Evolutionary conservation across 2,329 filamentous ascomycete genomes (phyloP), one percentile per base, ranked within the genome.

Genomic region (Scolecobasidium constrictum): DNA sequence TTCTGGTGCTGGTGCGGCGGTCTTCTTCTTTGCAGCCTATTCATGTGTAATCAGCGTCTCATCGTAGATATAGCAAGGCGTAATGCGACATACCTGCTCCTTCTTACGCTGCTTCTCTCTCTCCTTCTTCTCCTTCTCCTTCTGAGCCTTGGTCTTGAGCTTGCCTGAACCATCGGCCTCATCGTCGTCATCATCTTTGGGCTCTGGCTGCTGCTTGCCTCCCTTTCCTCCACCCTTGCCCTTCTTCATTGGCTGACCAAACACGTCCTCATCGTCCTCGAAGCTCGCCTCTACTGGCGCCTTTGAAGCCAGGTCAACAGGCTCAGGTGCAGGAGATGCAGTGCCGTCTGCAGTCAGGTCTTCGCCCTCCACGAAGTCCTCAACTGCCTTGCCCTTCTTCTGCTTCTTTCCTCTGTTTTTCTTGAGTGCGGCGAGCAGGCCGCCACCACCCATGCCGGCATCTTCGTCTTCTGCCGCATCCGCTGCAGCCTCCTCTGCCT

Each of bases 81-180:
- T n/a, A 26, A 23, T 43, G 7, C 5, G 31, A 58, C 69, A 45
- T 62, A 92, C 86, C 77, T 96, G 83, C 65, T 98, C 92, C 78
- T 88, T 98, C 71, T 98, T 98, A 52, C 88, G 76, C 68, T 92
- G 85, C 78, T 98, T 98, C 71, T 98, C 92, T 48, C 86, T 80
- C 69, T 98, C 92, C 69, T 95, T 98, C 75, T 90, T 96, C 57
- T 90, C 73, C 66, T 86, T 94, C 63, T 98, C 92, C 70, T 98
- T 98, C 69, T 98, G 88, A 46, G 93, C 92, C 76, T 96, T 98
- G 31, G 86, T 94, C 67, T 96, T 79, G 38, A 96, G 73, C 43
- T 79, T 76, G 35, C 81, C 81, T 3, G 70, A 72, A 5, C 62
- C 76, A 9, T 66, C 71, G 15, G 71, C 71, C 16, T 70, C 72